Evolutionary conservation across 2,329 filamentous ascomycete species (phyloP).

Genomic region (Venturia effusa): DNA sequence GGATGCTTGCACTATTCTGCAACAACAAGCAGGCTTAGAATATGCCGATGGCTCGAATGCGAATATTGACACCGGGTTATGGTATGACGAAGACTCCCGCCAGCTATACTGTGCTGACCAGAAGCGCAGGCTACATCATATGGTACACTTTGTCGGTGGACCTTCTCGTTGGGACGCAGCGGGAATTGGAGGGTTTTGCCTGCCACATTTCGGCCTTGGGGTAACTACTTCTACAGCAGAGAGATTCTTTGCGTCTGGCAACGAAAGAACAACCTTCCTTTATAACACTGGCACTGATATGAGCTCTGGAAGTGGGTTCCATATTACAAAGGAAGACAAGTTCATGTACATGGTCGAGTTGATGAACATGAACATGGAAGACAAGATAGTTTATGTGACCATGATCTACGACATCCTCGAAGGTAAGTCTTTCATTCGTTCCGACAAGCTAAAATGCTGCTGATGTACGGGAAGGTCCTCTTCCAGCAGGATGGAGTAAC

Average conservation of each 20-base stretch:
- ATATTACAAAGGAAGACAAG: constrained; percentile 2
- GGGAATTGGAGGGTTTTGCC: neutral
- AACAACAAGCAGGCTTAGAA: constrained; percentile 6
- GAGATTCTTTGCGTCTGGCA: neutral
- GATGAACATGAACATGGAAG: constrained; percentile 12
- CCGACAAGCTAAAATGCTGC: neutral
- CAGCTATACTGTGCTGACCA: neutral
- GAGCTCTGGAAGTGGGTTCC: neutral
- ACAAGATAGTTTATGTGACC: constrained; percentile 9
- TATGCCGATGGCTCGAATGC: constrained; percentile 8
- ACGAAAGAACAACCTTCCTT: constrained; percentile 6
- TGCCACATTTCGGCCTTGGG: neutral
- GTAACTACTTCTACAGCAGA: neutral
- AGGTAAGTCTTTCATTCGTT: neutral
- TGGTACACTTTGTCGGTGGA: constrained; percentile 8
- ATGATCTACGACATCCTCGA: constrained; percentile 10
- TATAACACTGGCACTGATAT: neutral
- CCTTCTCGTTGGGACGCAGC: constrained; percentile 7
- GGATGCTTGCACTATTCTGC: constrained; percentile 1
- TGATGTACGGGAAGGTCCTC: neutral
- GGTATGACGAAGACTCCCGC: neutral
- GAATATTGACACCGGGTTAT: constrained; percentile 9
- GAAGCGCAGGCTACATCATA: constrained; percentile 8
- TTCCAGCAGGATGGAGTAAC: constrained; percentile 3
- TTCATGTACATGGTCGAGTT: constrained; percentile 10